Base-by-base conservation (phyloP, 352 stramenopile genomes). In the Elongisporangium prolatum region DNA sequence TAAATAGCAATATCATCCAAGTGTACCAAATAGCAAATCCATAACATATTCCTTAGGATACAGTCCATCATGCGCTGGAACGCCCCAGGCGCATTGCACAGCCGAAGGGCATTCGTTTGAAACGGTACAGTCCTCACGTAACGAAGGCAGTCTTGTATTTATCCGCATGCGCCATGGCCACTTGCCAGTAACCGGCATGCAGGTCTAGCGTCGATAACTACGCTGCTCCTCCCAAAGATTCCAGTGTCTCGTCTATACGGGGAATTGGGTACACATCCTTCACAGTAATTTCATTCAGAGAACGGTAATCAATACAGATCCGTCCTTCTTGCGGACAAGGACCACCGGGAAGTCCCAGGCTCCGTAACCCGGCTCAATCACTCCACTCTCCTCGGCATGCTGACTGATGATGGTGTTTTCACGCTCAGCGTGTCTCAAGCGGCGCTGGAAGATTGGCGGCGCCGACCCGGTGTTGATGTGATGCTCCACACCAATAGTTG, bases 51-150 rank as follows among this genome's bases (percentile, higher is more conserved):
- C 7, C 68, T 52, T 2, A 72, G 44, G 6, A 64, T 56, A 13
- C 54, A 61, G 20, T 75, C 54, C 67, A 71, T 71, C 17, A 75
- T 48, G 1, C 61, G 18, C 17, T 75, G 61, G 22, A 75, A 75
- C 1, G 65, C 69, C 0, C 52, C 52, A 1, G 64, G 60, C 0
- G 67, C n/a, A n/a, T n/a, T n/a, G n/a, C n/a, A n/a, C n/a, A n/a
- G n/a, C n/a, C n/a, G n/a, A n/a, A n/a, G 0, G 63, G 63, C 57
- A 74, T 74, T 2, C 67, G 21, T 2, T 14, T 6, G 21, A 71
- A 74, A 1, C 6, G 28, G 2, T 54, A 68, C 11, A 71, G 22
- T 8, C 67, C 7, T 20, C 62, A n/a, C 2, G 56, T 67, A 0
- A 58, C 21, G n/a, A 70, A 68, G 2, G 49, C n/a, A n/a, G n/a